Evolutionary conservation across 2,329 filamentous ascomycete genomes (phyloP).

Genomic region (Fusarium brevicatenulatum): DNA sequence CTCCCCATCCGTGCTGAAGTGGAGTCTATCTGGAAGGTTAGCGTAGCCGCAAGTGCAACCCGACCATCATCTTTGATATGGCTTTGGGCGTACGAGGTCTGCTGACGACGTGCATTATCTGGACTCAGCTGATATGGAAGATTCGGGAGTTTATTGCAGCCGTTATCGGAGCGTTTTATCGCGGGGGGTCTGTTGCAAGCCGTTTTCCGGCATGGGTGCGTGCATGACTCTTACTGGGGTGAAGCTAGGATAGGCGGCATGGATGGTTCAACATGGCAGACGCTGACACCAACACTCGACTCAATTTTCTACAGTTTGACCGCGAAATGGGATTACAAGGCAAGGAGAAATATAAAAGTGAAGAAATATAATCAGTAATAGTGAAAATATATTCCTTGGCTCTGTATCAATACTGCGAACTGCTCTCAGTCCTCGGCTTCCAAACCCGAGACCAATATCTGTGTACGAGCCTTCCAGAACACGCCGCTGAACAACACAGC

Average conservation of each 20-base stretch:
- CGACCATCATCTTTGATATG: neutral
- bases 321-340: too few relatives aligned
- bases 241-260: neutral
- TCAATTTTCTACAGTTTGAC: neutral
- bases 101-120: conserved; percentile 2
- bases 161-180: neutral
- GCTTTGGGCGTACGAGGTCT: neutral
- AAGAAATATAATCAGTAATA: accelerated
- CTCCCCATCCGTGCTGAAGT: neutral
- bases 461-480: neutral
- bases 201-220: neutral
- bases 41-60: conserved; percentile 7
- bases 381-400: too few relatives aligned
- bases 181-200: neutral
- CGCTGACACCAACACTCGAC: accelerated
- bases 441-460: neutral
- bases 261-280: neutral
- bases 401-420: too few relatives aligned
- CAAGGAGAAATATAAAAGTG: too few relatives aligned
- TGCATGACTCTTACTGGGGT: neutral
- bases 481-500: accelerated
- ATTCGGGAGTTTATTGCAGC: neutral
- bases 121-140: neutral
- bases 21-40: neutral
- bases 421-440: neutral